phyloP scores from a whole-genome alignment of 169 alveolate species.

The Toxoplasma gondii region DNA sequence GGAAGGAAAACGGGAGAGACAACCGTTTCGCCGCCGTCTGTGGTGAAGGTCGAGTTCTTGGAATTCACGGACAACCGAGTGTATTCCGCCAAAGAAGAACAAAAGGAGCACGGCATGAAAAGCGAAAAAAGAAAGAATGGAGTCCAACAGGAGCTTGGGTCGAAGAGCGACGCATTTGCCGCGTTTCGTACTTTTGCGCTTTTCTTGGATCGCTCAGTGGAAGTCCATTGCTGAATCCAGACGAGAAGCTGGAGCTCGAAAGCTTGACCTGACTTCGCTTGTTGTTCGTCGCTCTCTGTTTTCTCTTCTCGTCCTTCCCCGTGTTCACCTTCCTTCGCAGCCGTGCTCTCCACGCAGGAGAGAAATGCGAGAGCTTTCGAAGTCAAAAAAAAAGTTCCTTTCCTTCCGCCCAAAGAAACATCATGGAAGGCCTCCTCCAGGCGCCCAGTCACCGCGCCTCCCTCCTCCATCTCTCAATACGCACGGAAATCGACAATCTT shows the following conservation, averaged over 20 bases:
- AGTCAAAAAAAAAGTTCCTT: neutral
- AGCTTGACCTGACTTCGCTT: neutral
- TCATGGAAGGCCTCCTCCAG: neutral
- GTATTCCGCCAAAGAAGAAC: neutral
- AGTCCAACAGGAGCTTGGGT: too few relatives aligned
- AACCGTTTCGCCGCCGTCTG: too few relatives aligned
- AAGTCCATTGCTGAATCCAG: conserved; percentile 50
- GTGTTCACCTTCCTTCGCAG: neutral
- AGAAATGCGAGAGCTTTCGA: neutral
- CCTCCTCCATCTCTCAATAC: neutral
- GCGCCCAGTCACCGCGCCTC: neutral
- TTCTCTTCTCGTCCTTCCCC: neutral
- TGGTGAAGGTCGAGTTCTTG: too few relatives aligned
- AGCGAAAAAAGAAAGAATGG: too few relatives aligned
- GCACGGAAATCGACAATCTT: too few relatives aligned
- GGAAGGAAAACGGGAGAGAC: neutral
- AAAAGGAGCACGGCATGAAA: too few relatives aligned
- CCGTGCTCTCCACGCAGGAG: neutral
- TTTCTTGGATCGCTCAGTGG: conserved; percentile 59
- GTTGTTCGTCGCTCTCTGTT: neutral
- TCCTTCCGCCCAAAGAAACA: neutral
- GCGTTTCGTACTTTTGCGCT: conserved; percentile 40
- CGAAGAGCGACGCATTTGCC: too few relatives aligned
- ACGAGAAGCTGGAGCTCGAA: conserved; percentile 43
- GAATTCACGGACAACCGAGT: too few relatives aligned